Evolutionary conservation across 805 yeast genomes (phyloP).

Genomic region (Scheffersomyces spartinae): DNA sequence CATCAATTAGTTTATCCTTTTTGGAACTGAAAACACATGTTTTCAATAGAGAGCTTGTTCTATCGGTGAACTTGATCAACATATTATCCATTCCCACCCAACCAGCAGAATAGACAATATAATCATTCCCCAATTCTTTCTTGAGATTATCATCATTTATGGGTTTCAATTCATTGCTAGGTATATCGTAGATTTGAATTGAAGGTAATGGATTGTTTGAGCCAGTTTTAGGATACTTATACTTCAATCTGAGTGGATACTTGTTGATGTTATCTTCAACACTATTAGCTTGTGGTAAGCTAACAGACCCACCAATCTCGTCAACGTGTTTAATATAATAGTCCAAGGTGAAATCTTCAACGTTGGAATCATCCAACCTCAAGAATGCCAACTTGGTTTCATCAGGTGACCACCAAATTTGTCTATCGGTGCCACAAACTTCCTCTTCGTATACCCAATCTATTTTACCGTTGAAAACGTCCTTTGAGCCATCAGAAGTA

Average conservation of each 20-base stretch:
- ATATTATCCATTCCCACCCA: constrained; percentile 45
- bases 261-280: constrained; percentile 13
- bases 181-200: constrained; percentile 31
- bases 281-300: not conserved
- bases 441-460: constrained; percentile 88
- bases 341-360: constrained; percentile 40
- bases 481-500: constrained; percentile 40
- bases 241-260: constrained; percentile 35
- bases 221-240: constrained; percentile 72
- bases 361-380: constrained; percentile 48
- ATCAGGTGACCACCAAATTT: constrained; percentile 67
- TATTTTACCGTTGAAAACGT: constrained; percentile 55
- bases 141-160: constrained; percentile 6
- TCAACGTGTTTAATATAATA: constrained; percentile 31
- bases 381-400: constrained; percentile 45
- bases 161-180: constrained; percentile 8
- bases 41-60: constrained; percentile 46
- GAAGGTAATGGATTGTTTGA: constrained; percentile 43
- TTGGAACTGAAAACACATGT: constrained; percentile 32
- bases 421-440: constrained; percentile 43
- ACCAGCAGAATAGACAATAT: constrained; percentile 46
- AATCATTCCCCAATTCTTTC: constrained; percentile 27
- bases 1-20: constrained; percentile 17
- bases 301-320: constrained; percentile 6
- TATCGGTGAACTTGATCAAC: constrained; percentile 49